phyloP scores from a whole-genome alignment of 2,329 filamentous ascomycete genomes.

The Diaporthe sp. region DNA sequence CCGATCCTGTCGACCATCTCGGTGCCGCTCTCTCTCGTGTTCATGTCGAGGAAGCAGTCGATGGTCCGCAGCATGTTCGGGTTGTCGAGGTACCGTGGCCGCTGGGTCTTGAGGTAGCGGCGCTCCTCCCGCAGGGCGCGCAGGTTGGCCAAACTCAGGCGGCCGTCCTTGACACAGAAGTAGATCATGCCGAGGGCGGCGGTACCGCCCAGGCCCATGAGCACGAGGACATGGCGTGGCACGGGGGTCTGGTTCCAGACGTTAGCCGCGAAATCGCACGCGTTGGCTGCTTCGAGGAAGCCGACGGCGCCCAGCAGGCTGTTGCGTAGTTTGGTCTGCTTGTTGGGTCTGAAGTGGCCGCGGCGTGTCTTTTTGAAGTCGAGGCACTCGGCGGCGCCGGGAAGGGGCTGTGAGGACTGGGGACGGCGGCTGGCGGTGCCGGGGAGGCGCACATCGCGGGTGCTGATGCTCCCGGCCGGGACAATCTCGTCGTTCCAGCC shows the following conservation, averaged over 20 bases:
- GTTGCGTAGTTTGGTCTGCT: slow-evolving; percentile 43
- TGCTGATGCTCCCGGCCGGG: slow-evolving; percentile 24
- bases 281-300: slow-evolving; percentile 69
- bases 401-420: slow-evolving; percentile 33
- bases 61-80: slow-evolving; percentile 45
- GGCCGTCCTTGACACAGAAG: slow-evolving; percentile 62
- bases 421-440: not conserved
- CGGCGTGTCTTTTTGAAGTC: slow-evolving; percentile 29
- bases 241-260: slow-evolving; percentile 68
- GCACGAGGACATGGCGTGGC: slow-evolving; percentile 60
- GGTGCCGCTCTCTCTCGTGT: slow-evolving; percentile 63
- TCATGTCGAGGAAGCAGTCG: slow-evolving; percentile 58
- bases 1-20: slow-evolving; percentile 64
- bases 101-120: slow-evolving; percentile 47
- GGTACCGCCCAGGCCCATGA: slow-evolving; percentile 68
- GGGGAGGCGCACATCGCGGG: slow-evolving; percentile 25
- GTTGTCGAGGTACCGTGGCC: slow-evolving; percentile 42
- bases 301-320: slow-evolving; percentile 54
- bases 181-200: slow-evolving; percentile 59
- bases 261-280: slow-evolving; percentile 70
- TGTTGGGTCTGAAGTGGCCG: slow-evolving; percentile 31
- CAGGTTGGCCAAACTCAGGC: slow-evolving; percentile 61
- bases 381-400: slow-evolving; percentile 38
- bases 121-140: slow-evolving; percentile 59
- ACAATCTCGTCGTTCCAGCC: slow-evolving; percentile 34